phyloP scores from a whole-genome alignment of 306 rosid genomes.

The Cucurbita argyrosperma region DNA sequence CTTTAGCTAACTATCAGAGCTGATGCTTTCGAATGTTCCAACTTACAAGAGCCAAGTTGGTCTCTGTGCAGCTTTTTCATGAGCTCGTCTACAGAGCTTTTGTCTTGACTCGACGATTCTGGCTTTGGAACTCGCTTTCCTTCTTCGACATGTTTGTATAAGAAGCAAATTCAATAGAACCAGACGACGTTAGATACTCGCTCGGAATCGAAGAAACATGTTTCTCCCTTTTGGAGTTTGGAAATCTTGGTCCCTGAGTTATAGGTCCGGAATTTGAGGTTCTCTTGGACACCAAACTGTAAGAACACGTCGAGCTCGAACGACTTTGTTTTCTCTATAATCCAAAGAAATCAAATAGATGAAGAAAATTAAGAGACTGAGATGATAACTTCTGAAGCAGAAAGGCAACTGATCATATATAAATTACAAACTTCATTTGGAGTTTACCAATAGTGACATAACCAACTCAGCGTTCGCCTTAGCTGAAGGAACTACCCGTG shows the following conservation, averaged over 20 bases:
- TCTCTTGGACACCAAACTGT: conserved; percentile 14
- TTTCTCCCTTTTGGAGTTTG: conserved; percentile 30
- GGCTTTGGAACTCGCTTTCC: neutral
- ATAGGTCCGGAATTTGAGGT: conserved; percentile 61
- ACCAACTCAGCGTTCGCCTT: conserved; percentile 19
- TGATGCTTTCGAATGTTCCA: neutral
- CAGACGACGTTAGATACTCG: conserved; percentile 20
- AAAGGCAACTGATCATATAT: neutral
- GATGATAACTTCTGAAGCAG: neutral
- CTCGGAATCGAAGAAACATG: conserved; percentile 17
- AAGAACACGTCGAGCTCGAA: conserved; percentile 22
- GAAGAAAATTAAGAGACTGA: neutral
- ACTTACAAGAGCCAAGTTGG: neutral
- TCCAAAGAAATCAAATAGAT: neutral
- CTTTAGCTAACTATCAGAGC: neutral
- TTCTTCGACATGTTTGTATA: neutral
- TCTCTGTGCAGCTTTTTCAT: neutral
- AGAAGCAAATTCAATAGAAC: neutral
- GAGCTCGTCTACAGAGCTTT: neutral
- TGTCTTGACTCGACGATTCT: neutral
- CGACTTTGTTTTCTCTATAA: conserved; percentile 33
- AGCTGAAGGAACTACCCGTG: conserved; percentile 15
- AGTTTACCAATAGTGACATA: conserved; percentile 35
- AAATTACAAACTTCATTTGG: neutral
- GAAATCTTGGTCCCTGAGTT: conserved; percentile 27